A percentile compares a stretch with the other conserved stretches of the same genome.
phyloP scores from a whole-genome alignment of 192 early-diverging fungal genomes.

The Coemansia asiatica region DNA sequence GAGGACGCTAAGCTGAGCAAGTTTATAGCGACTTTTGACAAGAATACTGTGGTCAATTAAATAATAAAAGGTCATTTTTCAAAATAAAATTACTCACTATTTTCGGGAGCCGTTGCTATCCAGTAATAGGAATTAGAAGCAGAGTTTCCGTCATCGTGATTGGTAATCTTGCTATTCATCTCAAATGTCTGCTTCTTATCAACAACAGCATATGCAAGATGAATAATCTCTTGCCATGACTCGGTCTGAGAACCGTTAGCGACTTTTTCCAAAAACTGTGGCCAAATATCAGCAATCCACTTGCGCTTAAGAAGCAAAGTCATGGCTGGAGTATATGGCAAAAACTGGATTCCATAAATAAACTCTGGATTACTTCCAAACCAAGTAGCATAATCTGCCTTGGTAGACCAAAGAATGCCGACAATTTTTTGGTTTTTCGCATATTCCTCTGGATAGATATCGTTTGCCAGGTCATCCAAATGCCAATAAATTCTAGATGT shows the following conservation, averaged over 20 bases:
- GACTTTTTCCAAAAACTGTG: conserved; percentile 15
- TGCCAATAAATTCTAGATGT: conserved; percentile 56
- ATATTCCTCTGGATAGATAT: conserved; percentile 42
- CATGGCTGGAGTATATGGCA: conserved; percentile 55
- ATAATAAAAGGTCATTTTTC: no score
- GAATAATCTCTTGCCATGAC: conserved; percentile 49
- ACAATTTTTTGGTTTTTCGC: conserved; percentile 35
- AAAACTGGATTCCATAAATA: conserved; percentile 57
- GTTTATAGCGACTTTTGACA: background rate
- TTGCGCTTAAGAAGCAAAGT: conserved; percentile 37
- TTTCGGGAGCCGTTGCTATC: conserved; percentile 43
- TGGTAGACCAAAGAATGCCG: conserved; percentile 57
- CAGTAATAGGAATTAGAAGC: conserved; percentile 58
- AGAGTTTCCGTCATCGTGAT: conserved; percentile 58
- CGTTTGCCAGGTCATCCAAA: conserved; percentile 22
- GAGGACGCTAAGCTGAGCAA: conserved; percentile 9
- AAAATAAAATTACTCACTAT: background rate
- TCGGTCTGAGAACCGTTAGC: conserved; percentile 25
- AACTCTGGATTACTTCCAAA: conserved; percentile 52
- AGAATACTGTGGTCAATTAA: no score
- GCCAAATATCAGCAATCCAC: conserved; percentile 52
- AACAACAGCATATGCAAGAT: conserved; percentile 47
- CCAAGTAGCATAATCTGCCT: conserved; percentile 47
- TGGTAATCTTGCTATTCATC: conserved; percentile 10
- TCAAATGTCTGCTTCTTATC: conserved; percentile 40